Conservation (phyloP, 441 rosid species). For the Omphalea diandra region DNA sequence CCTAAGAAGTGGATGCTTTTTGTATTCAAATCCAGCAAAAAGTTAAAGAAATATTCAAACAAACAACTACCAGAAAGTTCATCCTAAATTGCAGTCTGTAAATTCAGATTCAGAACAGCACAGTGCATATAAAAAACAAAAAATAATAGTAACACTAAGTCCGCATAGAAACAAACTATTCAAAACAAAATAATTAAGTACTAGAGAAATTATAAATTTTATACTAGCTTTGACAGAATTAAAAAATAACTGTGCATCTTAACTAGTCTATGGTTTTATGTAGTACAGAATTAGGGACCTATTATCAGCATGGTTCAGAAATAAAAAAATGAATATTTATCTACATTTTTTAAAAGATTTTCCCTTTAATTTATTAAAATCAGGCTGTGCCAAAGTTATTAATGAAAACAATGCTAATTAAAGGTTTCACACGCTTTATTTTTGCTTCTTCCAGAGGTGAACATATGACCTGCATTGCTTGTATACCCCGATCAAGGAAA, state of each 20-base stretch:
- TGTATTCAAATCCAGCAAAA: not conserved
- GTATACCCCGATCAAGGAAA: constrained; percentile 81
- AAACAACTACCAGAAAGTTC: not conserved
- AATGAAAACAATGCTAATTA: not conserved
- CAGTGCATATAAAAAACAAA: not conserved
- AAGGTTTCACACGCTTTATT: not conserved
- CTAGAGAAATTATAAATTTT: not conserved
- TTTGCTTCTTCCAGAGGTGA: constrained; percentile 10
- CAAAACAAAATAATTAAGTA: not conserved
- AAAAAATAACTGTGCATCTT: not conserved
- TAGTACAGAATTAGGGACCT: not conserved
- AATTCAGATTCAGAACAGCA: not conserved
- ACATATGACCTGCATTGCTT: constrained; percentile 78
- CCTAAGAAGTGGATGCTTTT: not conserved
- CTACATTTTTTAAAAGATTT: not conserved
- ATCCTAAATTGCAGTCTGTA: not conserved
- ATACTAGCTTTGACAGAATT: not conserved
- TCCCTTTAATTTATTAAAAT: not conserved
- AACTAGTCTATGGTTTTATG: not conserved
- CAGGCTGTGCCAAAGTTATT: not conserved
- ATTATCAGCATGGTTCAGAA: not conserved
- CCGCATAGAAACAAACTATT: too few relatives aligned
- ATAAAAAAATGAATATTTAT: not conserved
- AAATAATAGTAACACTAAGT: too few relatives aligned
- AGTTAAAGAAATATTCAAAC: not conserved